Evolutionary conservation across 441 rosid species (phyloP), one percentile per base, ranked within the genome.

Genomic region (Populus hybrid): DNA sequence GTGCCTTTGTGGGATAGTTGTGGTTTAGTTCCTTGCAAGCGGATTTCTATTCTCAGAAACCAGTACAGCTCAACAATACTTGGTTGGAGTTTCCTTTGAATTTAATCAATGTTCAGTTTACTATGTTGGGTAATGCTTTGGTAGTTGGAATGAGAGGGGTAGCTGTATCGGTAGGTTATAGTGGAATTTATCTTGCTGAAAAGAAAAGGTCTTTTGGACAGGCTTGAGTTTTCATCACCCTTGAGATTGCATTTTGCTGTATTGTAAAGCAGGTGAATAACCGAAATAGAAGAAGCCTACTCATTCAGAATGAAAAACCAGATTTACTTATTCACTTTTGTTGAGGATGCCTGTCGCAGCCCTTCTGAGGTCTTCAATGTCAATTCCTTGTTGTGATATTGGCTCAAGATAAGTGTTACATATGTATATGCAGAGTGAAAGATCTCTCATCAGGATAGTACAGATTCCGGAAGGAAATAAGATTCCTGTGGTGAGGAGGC

Each of bases 1-100:
- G 69, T 40, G 46, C 14, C 32, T 70, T 61, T 70, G 79, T 59
- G 61, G 26, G 64, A 30, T 64, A 21, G 59, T 69, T 63, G 74
- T 8, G 68, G 65, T 28, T 28, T 28, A 28, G 32, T 3, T 30
- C 32, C 32, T 21, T 74, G 18, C n/a, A 57, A 24, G 14, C 6
- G 69, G 64, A 63, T 70, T 53, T 53, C 61, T 16, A 21, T 70
- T 32, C 7, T 2, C 23, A 16, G 12, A 64, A 72, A 57, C 50
- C 57, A 69, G 24, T 59, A 40, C 34, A 20, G 21, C 11, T 21
- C 32, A 18, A 23, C 1, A 8, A 78, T 32, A 16, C n/a, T 53
- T 1, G 40, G 35, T 20, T n/a, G 67, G 18, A 46, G 21, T 67
- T 20, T 53, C 10, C 21, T 26, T 67, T 35, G 42, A 61, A 3